Evolutionary conservation across 2,329 filamentous ascomycete genomes (phyloP), one percentile per base, ranked within the genome.

Genomic region (Sordariomycetes sp.): DNA sequence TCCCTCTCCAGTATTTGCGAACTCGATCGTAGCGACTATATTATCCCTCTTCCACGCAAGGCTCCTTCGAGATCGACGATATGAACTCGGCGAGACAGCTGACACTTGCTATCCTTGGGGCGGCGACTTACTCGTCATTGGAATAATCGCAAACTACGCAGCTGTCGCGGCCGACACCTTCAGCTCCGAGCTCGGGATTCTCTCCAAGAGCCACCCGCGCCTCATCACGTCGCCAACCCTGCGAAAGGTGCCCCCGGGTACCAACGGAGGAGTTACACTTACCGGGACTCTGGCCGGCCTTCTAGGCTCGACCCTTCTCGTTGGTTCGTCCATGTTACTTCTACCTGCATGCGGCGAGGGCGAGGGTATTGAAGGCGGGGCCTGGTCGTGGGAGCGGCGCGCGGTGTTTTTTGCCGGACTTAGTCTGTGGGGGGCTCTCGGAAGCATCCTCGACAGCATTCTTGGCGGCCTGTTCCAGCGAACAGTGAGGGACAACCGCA

Each of bases 111-210:
- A 74, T 65, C 70, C 75, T 0, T 84, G 80, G 80, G 74, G 74
- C 54, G 84, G 83, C 39, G 83, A 86, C 64, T 68, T 86, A 5
- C 73, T 86, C 3, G 73, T 85, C 12, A 66, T 86, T 22, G 84
- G 84, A 13, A 84, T 87, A 62, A 80, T 87, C 62, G 82, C 83
- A 50, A 92, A 96, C 72, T 99, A 99, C 66, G 92, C 90, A 28
- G 89, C 89, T 54, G 90, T 95, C 10, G 84, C 90, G 22, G 89
- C 92, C 54, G 94, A 99, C 69, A 99, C 94, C 0, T 94, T 96
- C 68, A 91, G 88, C 58, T 96, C 90, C 12, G 94, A 99, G 73
- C 83, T 99, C 22, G 94, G 94, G 15, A 99, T 99, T 58, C 77
- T 99, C 13, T 87, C 91, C 7, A 81, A 78, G 59, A 79, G 79